Evolutionary conservation across 306 rosid species (phyloP).

Genomic region (Alnus glutinosa): DNA sequence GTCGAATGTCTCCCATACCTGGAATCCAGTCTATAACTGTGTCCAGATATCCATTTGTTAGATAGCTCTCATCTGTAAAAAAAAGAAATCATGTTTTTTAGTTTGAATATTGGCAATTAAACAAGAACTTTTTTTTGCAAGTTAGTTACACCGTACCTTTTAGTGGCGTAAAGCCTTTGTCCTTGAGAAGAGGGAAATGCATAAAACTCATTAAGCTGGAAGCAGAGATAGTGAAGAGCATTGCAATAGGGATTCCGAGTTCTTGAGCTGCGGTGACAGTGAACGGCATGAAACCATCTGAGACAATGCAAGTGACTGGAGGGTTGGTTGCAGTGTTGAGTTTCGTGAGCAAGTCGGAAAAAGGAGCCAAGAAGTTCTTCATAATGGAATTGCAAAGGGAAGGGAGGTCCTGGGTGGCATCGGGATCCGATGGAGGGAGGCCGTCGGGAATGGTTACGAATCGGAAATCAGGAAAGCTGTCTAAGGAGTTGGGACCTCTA

Average conservation of each 20-base stretch:
- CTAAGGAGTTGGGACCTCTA: neutral
- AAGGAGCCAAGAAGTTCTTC: neutral
- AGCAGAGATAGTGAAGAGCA: conserved; percentile 4
- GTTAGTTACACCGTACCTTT: conserved; percentile 8
- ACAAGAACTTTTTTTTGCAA: too few species aligned
- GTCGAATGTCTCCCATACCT: neutral
- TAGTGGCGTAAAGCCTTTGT: conserved; percentile 13
- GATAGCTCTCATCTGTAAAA: conserved; percentile 16
- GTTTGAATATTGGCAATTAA: too few species aligned
- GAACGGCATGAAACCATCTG: conserved; percentile 10
- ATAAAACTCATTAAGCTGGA: neutral
- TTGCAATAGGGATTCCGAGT: neutral
- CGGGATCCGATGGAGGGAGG: neutral
- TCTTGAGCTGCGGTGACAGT: neutral
- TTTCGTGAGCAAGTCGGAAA: conserved; percentile 10
- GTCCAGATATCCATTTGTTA: conserved; percentile 21
- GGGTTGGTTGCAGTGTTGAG: neutral
- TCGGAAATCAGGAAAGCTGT: conserved; percentile 5
- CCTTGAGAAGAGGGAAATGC: neutral
- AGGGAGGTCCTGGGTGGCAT: neutral
- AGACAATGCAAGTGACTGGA: neutral
- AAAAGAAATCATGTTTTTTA: neutral
- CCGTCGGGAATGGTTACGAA: conserved; percentile 20
- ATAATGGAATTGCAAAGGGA: neutral
- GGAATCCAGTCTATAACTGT: conserved; percentile 24